These are phyloP conservation scores for Tolypocladium capitatum DNA, from an alignment of 2,329 filamentous ascomycete genomes.

Conservation along the genomic window DNA sequence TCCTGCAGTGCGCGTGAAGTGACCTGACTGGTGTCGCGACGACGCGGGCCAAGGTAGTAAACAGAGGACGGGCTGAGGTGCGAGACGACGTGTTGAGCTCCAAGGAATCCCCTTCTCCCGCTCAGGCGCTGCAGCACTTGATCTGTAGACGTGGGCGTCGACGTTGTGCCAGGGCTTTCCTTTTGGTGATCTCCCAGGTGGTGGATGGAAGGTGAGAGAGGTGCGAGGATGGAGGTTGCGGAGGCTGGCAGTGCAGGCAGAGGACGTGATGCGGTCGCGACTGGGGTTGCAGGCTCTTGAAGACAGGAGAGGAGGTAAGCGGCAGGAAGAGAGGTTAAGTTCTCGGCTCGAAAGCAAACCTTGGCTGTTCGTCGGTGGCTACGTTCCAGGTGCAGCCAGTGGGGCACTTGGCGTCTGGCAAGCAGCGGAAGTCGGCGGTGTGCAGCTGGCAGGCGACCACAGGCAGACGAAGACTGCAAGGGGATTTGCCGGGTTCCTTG, in stretches of 20 bases:
- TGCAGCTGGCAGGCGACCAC: neutral
- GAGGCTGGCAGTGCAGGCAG: constrained; percentile 13
- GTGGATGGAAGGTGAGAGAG: constrained; percentile 15
- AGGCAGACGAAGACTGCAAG: neutral
- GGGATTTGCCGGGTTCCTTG: neutral
- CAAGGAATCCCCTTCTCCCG: constrained; percentile 14
- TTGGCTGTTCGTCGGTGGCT: constrained; percentile 9
- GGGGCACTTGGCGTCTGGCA: neutral
- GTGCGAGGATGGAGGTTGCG: constrained; percentile 20
- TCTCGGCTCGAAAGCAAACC: constrained; percentile 23
- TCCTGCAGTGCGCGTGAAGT: constrained; percentile 28
- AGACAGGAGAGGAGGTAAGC: constrained; percentile 25
- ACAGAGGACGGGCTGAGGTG: constrained; percentile 6
- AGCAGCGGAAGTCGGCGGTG: neutral
- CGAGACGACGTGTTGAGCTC: constrained; percentile 2
- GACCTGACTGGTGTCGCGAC: constrained; percentile 19
- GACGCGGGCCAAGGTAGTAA: constrained; percentile 18
- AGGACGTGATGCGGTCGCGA: constrained; percentile 24
- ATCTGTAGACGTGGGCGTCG: constrained; percentile 5
- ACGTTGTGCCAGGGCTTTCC: constrained; percentile 3
- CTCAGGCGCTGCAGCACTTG: constrained; percentile 18
- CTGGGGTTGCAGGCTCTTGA: constrained; percentile 19
- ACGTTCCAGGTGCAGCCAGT: neutral
- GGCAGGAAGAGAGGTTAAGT: constrained; percentile 1
- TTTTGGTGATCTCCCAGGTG: constrained; percentile 3